Conservation (phyloP, 2,329 filamentous ascomycete species). For the Fusarium palustre region DNA sequence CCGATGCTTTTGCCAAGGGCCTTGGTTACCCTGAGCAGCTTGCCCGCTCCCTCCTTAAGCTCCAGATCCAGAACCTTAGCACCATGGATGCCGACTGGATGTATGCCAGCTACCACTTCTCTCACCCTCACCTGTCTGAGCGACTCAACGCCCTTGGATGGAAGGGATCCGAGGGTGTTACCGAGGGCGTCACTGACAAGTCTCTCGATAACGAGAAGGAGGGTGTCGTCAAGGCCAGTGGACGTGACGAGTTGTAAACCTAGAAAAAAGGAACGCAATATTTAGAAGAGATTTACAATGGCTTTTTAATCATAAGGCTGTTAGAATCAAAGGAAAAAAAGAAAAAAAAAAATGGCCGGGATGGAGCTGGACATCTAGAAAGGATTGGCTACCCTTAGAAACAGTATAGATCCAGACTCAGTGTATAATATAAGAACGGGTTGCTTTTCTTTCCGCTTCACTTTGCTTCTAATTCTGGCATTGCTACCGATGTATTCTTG, state of each 20-base stretch:
- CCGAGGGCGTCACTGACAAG: conserved; percentile 52
- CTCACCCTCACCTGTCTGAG: conserved; percentile 95
- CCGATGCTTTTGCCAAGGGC: conserved; percentile 86
- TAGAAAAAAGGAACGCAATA: neutral
- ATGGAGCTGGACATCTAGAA: conserved; percentile 21
- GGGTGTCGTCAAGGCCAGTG: conserved; percentile 74
- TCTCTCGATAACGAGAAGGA: conserved; percentile 52
- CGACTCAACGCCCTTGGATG: conserved; percentile 90
- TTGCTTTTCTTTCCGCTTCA: conserved; percentile 10
- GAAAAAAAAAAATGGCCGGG: conserved; percentile 20
- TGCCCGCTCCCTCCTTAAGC: conserved; percentile 89
- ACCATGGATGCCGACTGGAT: conserved; percentile 99
- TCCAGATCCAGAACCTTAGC: conserved; percentile 97
- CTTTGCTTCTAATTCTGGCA: conserved; percentile 29
- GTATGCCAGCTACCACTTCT: conserved; percentile 99
- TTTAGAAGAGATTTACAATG: conserved; percentile 11
- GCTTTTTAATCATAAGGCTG: neutral
- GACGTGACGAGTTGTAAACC: conserved; percentile 76
- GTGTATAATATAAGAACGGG: conserved; percentile 39
- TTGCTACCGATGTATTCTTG: conserved; percentile 38
- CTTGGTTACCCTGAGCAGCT: conserved; percentile 88
- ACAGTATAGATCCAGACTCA: conserved; percentile 29
- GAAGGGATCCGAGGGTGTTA: conserved; percentile 70
- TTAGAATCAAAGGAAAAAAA: no score
- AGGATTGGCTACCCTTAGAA: conserved; percentile 16